These are phyloP conservation scores for Aspergillus pseudotamarii DNA, from an alignment of 2,329 filamentous ascomycete genomes.

Conservation along the genomic window DNA sequence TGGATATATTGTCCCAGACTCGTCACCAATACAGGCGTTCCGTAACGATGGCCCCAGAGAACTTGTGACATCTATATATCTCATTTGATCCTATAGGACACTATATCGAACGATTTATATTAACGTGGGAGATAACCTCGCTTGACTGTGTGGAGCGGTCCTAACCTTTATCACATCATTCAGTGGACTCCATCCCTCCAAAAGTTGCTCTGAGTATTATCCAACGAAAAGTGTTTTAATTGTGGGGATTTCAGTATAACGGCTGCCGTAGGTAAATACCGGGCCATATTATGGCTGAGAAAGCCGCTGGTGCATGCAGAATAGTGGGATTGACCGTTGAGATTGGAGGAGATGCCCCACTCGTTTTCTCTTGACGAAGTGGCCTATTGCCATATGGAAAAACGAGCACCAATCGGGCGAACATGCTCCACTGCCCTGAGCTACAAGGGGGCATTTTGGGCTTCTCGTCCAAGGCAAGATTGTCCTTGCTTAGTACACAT, in stretches of 20 bases:
- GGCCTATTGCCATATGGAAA: not conserved
- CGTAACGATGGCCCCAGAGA: not conserved
- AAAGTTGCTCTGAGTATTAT: not conserved
- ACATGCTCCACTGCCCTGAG: not conserved
- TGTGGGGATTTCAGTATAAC: not conserved
- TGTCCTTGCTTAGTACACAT: not conserved
- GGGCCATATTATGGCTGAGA: not conserved
- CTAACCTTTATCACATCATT: not conserved
- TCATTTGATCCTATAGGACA: not conserved
- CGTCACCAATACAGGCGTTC: not conserved
- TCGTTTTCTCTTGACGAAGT: not conserved
- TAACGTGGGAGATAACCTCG: not conserved
- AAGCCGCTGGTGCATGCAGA: not conserved
- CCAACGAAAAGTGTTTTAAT: not conserved
- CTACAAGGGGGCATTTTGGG: not conserved
- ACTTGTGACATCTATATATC: not conserved
- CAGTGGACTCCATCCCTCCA: not conserved
- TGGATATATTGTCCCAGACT: not conserved
- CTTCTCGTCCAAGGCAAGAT: not conserved
- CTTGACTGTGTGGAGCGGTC: not conserved
- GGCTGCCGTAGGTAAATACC: not conserved
- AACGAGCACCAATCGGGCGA: not conserved
- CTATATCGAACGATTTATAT: not conserved
- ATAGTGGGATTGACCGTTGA: not conserved
- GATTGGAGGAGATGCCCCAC: not conserved